Base-by-base conservation (phyloP, 176 grass and related monocot species). In the Juncus effusus region DNA sequence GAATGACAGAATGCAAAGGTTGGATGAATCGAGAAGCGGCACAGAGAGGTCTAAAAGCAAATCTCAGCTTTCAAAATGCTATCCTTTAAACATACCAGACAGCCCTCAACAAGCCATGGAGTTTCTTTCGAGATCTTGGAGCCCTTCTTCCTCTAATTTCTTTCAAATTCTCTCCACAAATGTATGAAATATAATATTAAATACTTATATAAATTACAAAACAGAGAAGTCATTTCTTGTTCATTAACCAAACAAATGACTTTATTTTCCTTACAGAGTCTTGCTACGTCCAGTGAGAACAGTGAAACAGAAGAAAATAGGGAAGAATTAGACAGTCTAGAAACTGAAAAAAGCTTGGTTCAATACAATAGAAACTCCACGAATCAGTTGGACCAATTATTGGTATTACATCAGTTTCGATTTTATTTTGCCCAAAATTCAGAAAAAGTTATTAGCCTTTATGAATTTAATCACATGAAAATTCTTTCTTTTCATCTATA, bases 51-150 rank as follows among this genome's bases (percentile, higher is more conserved):
- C 40, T 50, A 91, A 86, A 62, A 80, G 67, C 49, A 82, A 86
- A 40, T 65, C 73, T 42, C 82, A 74, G 71, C 37, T 69, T 15
- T 75, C 71, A 3, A 84, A 81, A 52, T 79, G 60, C 67, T 53
- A 63, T 14, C 75, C 81, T 1, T 54, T 76, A 79, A 81, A 89
- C 55, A 45, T 83, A 67, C 65, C 88, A 3, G 78, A 80, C 5
- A 80, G 72, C 42, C 88, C 94, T 59, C 71, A 93, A 35, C 58
- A 84, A 72, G 78, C 80, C 4, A 82, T 99, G 85, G 80, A 93
- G 72, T 93, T 87, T 42, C 88, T 99, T 52, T 99, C 88, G 61
- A 87, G 94, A 67, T 89, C 85, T 59, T 93, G 94, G 88, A 99
- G 86, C 83, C 83, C 88, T 10, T 82, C 85, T 65, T 99, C 94